Evolutionary conservation across 306 rosid genomes (phyloP), one percentile per base, ranked within the genome.

Genomic region (Alnus rubra): DNA sequence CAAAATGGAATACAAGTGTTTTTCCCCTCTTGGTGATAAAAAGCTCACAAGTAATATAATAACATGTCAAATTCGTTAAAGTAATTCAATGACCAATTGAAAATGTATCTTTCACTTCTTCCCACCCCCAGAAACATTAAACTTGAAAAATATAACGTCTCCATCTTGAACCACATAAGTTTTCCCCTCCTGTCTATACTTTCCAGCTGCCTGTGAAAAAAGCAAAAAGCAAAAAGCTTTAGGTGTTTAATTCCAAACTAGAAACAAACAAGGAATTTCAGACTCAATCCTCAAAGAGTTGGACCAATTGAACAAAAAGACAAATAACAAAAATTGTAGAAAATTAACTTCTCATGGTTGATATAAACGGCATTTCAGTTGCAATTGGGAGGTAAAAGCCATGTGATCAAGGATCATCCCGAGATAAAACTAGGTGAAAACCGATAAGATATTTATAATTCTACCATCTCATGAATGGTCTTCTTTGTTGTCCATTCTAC

Each of bases 71-170:
- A 19, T 42, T 67, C 51, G 39, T 42, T 3, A 48, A 67, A 67
- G 48, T 42, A 42, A 67, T 16, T n/a, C 42, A 3, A 67, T 42
- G 14, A 11, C 49, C 50, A 15, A 39, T 9, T 39, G n/a, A 68
- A 39, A 18, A 3, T 16, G 47, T 64, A 64, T 42, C 51, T 73
- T 84, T 93, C 86, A 96, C 89, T 96, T 96, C 88, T 96, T 93
- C 7, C 99, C 99, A 48, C 99, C 98, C 11, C 99, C 98, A 30
- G 99, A 96, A 64, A 96, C 97, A 47, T 96, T 96, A 62, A 96
- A 96, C 87, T 96, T 96, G 82, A 96, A 96, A 82, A 96, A 91
- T 83, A 93, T 93, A 3, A 96, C 53, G 83, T 93, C 99, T 28
- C 89, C 99, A 81, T 96, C 99, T 88, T 91, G 98, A 70, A 96